Conservation (phyloP, 495 filamentous ascomycete genomes). For the Neurospora sp. region DNA sequence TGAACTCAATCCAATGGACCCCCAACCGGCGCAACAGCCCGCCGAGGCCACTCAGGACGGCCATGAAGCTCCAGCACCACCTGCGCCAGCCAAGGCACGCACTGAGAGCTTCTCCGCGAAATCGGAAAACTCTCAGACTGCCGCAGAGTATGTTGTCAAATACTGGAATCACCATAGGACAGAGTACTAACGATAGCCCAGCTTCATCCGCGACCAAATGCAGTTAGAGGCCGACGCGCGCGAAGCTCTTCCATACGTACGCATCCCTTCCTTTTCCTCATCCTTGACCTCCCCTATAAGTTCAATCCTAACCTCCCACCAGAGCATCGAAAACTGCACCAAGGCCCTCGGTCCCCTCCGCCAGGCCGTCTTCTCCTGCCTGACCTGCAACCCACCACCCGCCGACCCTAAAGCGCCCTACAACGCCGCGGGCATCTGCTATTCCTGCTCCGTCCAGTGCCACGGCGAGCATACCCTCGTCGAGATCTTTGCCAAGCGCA, state of each 20-base stretch:
- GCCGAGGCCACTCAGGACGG: slow-evolving; percentile 10
- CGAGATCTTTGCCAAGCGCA: slow-evolving; percentile 90
- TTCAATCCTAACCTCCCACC: background rate
- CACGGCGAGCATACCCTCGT: slow-evolving; percentile 92
- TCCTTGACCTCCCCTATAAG: background rate
- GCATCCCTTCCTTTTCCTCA: background rate
- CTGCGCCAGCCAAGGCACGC: slow-evolving; percentile 22
- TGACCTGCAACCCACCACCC: slow-evolving; percentile 84
- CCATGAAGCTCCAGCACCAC: slow-evolving; percentile 12
- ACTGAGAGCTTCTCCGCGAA: slow-evolving; percentile 55
- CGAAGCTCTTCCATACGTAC: slow-evolving; percentile 83
- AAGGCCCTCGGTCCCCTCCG: slow-evolving; percentile 75
- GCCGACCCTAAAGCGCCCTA: slow-evolving; percentile 49
- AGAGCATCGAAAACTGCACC: slow-evolving; percentile 91
- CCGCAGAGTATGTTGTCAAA: slow-evolving; percentile 55
- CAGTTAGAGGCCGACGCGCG: slow-evolving; percentile 89
- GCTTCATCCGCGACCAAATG: slow-evolving; percentile 83
- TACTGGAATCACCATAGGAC: background rate
- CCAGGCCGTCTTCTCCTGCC: slow-evolving; percentile 78
- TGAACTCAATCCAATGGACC: slow-evolving; percentile 15
- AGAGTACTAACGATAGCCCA: slow-evolving; percentile 16
- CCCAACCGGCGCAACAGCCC: slow-evolving; percentile 10
- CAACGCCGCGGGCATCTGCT: slow-evolving; percentile 78
- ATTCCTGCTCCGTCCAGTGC: slow-evolving; percentile 91
- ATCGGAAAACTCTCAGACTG: slow-evolving; percentile 69